These are phyloP conservation scores for Torulaspora quercuum DNA, from an alignment of 805 yeast genomes.

Conservation along the genomic window DNA sequence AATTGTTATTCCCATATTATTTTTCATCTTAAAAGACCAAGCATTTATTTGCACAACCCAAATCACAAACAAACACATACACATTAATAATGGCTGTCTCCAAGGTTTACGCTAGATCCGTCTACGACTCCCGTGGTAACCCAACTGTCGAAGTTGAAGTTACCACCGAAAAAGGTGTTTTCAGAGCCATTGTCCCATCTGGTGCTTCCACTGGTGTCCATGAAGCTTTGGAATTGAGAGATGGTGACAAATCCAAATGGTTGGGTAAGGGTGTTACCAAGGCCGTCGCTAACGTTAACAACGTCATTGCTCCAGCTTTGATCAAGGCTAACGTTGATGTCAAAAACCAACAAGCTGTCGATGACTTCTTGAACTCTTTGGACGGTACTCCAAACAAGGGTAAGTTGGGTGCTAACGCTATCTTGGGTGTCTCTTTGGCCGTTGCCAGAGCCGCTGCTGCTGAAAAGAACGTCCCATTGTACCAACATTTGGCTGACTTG, in stretches of 20 bases:
- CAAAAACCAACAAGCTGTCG: slow-evolving; percentile 80
- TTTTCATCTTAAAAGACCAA: slow-evolving; percentile 17
- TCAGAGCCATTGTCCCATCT: slow-evolving; percentile 98
- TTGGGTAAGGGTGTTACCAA: slow-evolving; percentile 97
- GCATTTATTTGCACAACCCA: slow-evolving; percentile 21
- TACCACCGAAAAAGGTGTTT: slow-evolving; percentile 85
- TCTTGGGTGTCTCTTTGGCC: slow-evolving; percentile 96
- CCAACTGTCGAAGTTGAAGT: slow-evolving; percentile 99
- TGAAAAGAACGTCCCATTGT: slow-evolving; percentile 88
- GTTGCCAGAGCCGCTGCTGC: slow-evolving; percentile 98
- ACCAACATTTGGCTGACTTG: slow-evolving; percentile 82
- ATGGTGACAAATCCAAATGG: slow-evolving; percentile 97
- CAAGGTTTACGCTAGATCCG: slow-evolving; percentile 90
- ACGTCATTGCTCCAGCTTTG: slow-evolving; percentile 90
- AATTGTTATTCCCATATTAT: slow-evolving; percentile 4
- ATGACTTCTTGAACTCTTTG: slow-evolving; percentile 76
- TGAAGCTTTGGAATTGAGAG: slow-evolving; percentile 98
- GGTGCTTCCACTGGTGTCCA: slow-evolving; percentile 99
- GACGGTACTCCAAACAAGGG: slow-evolving; percentile 98
- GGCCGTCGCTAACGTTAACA: slow-evolving; percentile 96
- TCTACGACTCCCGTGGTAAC: slow-evolving; percentile 99
- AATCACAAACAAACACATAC: slow-evolving; percentile 11
- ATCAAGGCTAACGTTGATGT: slow-evolving; percentile 77
- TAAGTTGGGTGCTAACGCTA: slow-evolving; percentile 98
- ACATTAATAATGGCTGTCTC: slow-evolving; percentile 64